Base-by-base conservation (phyloP, 371 early-diverging fungal genomes). In the Quaeritorhiza haematococci region DNA sequence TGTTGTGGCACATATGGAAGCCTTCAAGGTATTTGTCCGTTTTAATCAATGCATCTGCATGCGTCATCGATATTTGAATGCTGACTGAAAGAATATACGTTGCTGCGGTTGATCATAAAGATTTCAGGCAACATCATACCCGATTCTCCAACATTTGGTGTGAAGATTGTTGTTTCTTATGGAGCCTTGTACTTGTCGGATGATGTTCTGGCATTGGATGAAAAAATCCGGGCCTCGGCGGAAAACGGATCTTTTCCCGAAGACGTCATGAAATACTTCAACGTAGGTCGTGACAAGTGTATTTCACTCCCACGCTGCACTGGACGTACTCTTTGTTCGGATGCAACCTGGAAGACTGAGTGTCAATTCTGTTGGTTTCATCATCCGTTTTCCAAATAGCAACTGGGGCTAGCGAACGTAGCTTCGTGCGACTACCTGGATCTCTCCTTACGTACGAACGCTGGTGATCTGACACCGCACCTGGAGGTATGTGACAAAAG, bases 1-100 rank as follows among this genome's bases (percentile, higher is more conserved):
- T 1, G 76, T 73, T 30, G 72, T 75, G 3, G 27, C 80, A 15
- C 60, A 74, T 0, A 49, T 83, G 10, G 85, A 84, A 46, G 74
- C 77, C 51, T 57, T 83, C 46, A 80, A 81, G 74, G 79, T 82
- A 69, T 44, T 32, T 81, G 27, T 13, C 75, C 6, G 56, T 58
- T 3, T 79, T 81, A 41, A 72, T 76, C 53, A 72, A 74, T 52
- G 63, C 59, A 27, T 79, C 82, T 6, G 73, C 69, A 13, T 71
- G 74, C 35, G 73, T 71, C 64, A 58, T n/a, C n/a, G n/a, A n/a
- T n/a, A n/a, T n/a, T n/a, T n/a, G n/a, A n/a, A n/a, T n/a, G n/a
- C n/a, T n/a, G n/a, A n/a, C n/a, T n/a, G n/a, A n/a, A n/a, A n/a
- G n/a, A n/a, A n/a, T n/a, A n/a, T n/a, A n/a, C n/a, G n/a, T n/a